phyloP scores from a whole-genome alignment of 139 green algal genomes.

The Zygnema cylindricum region DNA sequence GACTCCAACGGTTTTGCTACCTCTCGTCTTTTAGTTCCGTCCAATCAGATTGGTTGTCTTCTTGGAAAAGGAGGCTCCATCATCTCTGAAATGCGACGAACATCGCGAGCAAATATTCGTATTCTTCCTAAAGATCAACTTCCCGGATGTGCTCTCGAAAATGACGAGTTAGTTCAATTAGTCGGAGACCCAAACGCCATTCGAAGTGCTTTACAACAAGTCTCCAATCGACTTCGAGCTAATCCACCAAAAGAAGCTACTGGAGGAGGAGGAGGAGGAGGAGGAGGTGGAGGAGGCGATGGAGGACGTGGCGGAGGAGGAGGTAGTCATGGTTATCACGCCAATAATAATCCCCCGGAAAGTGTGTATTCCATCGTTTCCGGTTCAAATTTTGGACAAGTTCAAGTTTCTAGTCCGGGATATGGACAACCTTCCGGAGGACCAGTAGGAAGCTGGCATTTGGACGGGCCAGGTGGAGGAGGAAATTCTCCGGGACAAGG shows the following conservation, averaged over 20 bases:
- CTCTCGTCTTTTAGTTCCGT: slow-evolving; percentile 33
- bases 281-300: background rate
- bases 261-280: too few relatives aligned
- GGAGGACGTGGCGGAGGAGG: background rate
- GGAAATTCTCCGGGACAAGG: background rate
- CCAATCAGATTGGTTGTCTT: slow-evolving; percentile 43
- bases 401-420: background rate
- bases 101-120: slow-evolving; percentile 35
- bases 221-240: slow-evolving; percentile 14
- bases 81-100: slow-evolving; percentile 38
- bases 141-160: slow-evolving; percentile 35
- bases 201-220: background rate
- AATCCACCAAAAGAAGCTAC: slow-evolving; percentile 7
- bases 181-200: background rate
- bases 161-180: slow-evolving; percentile 50
- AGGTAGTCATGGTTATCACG: background rate
- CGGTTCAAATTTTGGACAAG: too few relatives aligned
- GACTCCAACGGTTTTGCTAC: background rate
- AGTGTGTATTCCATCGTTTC: too few relatives aligned
- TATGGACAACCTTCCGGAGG: background rate
- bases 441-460: background rate
- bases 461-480: background rate
- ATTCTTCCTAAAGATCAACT: slow-evolving; percentile 41
- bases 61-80: slow-evolving; percentile 61
- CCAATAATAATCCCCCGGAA: background rate